These are phyloP conservation scores for Syncephalastrum sp. DNA, from an alignment of 371 early-diverging fungal species.

Conservation along the genomic window DNA sequence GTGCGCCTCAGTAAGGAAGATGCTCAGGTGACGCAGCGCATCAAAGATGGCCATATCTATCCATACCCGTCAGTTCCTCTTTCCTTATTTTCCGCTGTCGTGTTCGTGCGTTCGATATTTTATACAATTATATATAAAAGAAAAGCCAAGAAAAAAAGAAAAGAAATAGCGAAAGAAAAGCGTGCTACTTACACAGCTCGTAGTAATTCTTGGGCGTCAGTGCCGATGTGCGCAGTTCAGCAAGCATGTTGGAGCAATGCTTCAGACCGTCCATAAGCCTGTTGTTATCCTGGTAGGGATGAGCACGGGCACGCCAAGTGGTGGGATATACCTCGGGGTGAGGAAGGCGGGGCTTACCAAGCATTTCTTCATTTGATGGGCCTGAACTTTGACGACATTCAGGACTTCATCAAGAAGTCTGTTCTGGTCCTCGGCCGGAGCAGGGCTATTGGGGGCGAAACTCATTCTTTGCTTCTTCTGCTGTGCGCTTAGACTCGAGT, in stretches of 20 bases:
- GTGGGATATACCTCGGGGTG: background rate
- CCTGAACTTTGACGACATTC: slow-evolving; percentile 83
- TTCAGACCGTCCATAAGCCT: slow-evolving; percentile 94
- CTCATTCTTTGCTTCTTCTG: slow-evolving; percentile 15
- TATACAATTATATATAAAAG: background rate
- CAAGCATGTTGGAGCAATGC: slow-evolving; percentile 94
- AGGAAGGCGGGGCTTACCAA: slow-evolving; percentile 53
- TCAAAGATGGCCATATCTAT: slow-evolving; percentile 95
- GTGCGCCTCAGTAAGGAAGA: slow-evolving; percentile 86
- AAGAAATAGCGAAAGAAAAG: slow-evolving; percentile 1
- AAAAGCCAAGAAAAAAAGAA: background rate
- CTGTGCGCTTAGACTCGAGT: no score
- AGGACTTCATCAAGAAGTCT: slow-evolving; percentile 85
- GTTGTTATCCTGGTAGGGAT: slow-evolving; percentile 69
- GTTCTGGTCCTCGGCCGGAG: slow-evolving; percentile 75
- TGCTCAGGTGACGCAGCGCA: slow-evolving; percentile 84
- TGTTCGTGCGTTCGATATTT: no score
- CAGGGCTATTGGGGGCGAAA: slow-evolving; percentile 25
- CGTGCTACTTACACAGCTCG: slow-evolving; percentile 80
- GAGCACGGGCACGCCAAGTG: no score
- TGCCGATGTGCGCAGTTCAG: slow-evolving; percentile 89
- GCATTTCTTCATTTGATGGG: slow-evolving; percentile 87
- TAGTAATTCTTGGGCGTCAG: slow-evolving; percentile 96
- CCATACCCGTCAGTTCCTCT: background rate
- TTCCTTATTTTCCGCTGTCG: no score